phyloP scores from a whole-genome alignment of 2,329 filamentous ascomycete genomes.

The Botrytis medusae region DNA sequence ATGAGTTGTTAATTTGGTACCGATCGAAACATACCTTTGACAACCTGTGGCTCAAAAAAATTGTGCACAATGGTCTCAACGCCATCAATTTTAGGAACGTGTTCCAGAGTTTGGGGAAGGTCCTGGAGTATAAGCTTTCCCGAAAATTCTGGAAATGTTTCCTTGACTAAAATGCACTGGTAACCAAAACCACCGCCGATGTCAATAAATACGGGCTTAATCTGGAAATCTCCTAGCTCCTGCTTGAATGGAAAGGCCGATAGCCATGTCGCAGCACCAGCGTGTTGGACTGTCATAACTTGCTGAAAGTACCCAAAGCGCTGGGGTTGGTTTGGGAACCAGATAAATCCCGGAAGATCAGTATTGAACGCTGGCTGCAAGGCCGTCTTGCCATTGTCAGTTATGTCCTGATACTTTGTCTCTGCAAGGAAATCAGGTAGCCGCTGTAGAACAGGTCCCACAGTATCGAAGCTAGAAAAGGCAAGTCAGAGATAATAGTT shows the following conservation, averaged over 20 bases:
- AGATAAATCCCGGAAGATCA: constrained; percentile 18
- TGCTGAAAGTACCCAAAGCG: constrained; percentile 20
- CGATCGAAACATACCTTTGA: background rate
- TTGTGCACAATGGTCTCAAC: too few species aligned
- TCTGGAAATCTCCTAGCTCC: background rate
- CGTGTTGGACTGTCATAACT: background rate
- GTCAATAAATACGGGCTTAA: constrained; percentile 41
- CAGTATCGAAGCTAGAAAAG: too few species aligned
- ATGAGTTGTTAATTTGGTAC: background rate
- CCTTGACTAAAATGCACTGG: constrained; percentile 28
- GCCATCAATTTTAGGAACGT: too few species aligned
- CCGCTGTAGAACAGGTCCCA: too few species aligned
- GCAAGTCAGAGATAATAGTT: background rate
- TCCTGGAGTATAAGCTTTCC: background rate
- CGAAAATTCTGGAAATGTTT: background rate
- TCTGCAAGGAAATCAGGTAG: too few species aligned
- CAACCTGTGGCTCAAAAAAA: too few species aligned
- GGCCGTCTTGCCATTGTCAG: background rate
- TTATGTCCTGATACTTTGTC: too few species aligned
- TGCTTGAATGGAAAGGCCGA: background rate
- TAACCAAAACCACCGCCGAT: constrained; percentile 45
- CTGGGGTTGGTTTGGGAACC: constrained; percentile 17
- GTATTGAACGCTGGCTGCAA: constrained; percentile 24
- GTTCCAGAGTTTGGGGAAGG: too few species aligned
- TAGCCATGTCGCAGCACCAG: background rate